Evolutionary conservation across 2,329 filamentous ascomycete genomes (phyloP), one percentile per base, ranked within the genome.

Genomic region (Nemania bipapillata): DNA sequence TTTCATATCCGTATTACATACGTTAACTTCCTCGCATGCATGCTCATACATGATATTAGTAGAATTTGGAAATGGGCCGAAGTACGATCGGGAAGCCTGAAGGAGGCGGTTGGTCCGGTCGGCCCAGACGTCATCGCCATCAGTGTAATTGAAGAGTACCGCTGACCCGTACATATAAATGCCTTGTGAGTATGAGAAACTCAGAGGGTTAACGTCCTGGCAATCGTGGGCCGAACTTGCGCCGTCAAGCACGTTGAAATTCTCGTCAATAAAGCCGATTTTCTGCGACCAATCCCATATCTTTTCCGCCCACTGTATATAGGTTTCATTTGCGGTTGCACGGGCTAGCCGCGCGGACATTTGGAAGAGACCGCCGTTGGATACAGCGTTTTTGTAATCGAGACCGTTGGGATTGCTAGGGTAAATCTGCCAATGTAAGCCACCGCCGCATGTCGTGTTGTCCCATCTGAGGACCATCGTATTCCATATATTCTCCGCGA

Each of bases 331-430:
- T 17, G 88, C 88, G 0, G 90, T 92, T 68, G 88, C 89, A 54
- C 90, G 87, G 28, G 90, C 91, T 15, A 95, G 84, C 20, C 92
- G 90, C 0, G 93, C 92, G 3, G 91, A 90, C 12, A 97, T 85
- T 75, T 94, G 91, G 79, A 96, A 94, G 77, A 96, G 89, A n/a
- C 89, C 90, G 49, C 92, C 92, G 78, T 96, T 96, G 69, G 90
- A 90, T 73, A 94, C 88, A 17, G 89, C 86, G 81, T 95, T 95
- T 81, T 94, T 96, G 86, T 96, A 96, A 75, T 89, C 86, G 78
- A 94, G 90, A 15, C 93, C 93, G 70, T 89, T 89, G 54, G 83
- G 82, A 77, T 96, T 95, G 74, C 86, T 87, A 1, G 86, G 81
- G 78, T 90, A 94, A 73, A 97, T 93, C 82, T 97, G 93, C 92